phyloP scores from a whole-genome alignment of 164 flowering plant genomes.

The Protea cynaroides region DNA sequence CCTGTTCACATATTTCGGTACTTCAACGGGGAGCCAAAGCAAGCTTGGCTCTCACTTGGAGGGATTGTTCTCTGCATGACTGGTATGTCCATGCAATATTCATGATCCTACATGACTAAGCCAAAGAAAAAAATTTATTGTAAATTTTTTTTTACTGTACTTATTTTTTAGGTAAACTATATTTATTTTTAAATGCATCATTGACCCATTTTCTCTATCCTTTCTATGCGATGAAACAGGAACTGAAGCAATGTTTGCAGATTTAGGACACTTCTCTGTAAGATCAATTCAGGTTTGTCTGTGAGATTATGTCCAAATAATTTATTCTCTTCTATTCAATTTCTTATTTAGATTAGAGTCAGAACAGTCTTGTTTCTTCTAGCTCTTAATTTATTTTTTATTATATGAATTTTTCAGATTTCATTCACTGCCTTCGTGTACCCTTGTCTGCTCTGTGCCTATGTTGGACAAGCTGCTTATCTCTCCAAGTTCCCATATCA shows the following conservation, averaged over 20 bases:
- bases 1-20: slow-evolving; percentile 18
- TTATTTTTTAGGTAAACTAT: no score
- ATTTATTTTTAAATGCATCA: no score
- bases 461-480: slow-evolving; percentile 24
- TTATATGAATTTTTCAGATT: slow-evolving; percentile 7
- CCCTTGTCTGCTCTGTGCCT: slow-evolving; percentile 18
- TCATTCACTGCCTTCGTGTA: slow-evolving; percentile 22
- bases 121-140: no score
- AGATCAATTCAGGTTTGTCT: slow-evolving; percentile 18
- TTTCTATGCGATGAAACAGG: slow-evolving; percentile 11
- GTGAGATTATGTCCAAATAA: background rate
- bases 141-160: no score
- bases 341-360: background rate
- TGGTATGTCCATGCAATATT: slow-evolving; percentile 16
- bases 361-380: background rate
- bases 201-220: no score
- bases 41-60: slow-evolving; percentile 32
- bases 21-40: slow-evolving; percentile 18
- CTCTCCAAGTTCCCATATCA: slow-evolving; percentile 16
- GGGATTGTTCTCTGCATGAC: slow-evolving; percentile 25
- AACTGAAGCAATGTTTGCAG: slow-evolving; percentile 25
- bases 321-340: background rate
- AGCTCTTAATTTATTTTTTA: background rate
- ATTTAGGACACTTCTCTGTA: slow-evolving; percentile 24
- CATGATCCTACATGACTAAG: no score